Evolutionary conservation across 257 asterid genomes (phyloP).

Genomic region (Haberlea rhodopensis): DNA sequence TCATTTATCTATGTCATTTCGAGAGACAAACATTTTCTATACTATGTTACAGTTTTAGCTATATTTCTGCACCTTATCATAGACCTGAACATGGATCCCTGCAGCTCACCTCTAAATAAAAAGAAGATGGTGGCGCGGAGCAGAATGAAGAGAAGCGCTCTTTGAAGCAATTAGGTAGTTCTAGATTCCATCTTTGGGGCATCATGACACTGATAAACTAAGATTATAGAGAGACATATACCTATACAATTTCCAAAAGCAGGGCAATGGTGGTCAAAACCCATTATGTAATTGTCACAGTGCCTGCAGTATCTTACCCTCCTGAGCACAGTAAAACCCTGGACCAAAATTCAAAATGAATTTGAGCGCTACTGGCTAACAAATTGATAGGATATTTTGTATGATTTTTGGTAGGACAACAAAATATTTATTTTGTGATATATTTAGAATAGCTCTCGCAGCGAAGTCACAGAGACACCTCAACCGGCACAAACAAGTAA

Average conservation of each 20-base stretch:
- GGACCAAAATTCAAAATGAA: conserved; percentile 19
- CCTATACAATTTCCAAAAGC: conserved; percentile 67
- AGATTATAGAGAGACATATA: conserved; percentile 14
- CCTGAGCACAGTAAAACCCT: conserved; percentile 28
- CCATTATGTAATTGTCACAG: conserved; percentile 44
- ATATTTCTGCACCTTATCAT: not conserved
- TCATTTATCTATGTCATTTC: not conserved
- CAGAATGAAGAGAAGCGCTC: too few species aligned
- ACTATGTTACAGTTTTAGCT: not conserved
- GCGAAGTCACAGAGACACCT: too few species aligned
- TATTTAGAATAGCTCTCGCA: too few species aligned
- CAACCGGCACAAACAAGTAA: too few species aligned
- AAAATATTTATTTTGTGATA: too few species aligned
- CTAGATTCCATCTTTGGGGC: not conserved
- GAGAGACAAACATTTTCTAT: not conserved
- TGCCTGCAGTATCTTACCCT: conserved; percentile 49
- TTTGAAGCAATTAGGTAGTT: too few species aligned
- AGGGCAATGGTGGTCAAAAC: conserved; percentile 66
- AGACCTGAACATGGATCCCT: not conserved
- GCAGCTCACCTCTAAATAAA: conserved; percentile 17
- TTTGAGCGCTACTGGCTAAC: not conserved
- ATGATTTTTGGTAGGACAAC: too few species aligned
- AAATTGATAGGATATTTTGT: not conserved
- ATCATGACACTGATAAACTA: not conserved
- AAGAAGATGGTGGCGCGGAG: not conserved